Evolutionary conservation across 345 rosid species (phyloP).

Genomic region (Lepidium sativum): DNA sequence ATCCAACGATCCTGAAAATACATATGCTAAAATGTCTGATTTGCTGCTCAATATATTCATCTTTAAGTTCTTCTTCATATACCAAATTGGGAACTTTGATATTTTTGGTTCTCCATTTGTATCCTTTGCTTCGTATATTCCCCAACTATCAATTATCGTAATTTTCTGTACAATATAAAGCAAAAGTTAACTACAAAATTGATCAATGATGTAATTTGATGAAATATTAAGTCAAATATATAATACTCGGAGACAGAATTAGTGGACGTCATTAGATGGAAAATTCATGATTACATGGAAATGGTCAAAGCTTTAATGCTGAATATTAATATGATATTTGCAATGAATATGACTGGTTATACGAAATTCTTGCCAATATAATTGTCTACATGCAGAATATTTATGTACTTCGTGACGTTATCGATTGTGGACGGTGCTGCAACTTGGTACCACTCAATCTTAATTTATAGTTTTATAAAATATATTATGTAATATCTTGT

Average conservation of each 20-base stretch:
- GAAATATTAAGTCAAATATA: neutral
- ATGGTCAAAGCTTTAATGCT: slow-evolving; percentile 13
- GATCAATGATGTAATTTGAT: neutral
- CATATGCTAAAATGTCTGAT: slow-evolving; percentile 35
- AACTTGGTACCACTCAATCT: no score
- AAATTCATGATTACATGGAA: neutral
- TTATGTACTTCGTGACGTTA: slow-evolving; percentile 5
- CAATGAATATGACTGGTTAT: neutral
- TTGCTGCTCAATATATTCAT: slow-evolving; percentile 27
- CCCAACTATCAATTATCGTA: slow-evolving; percentile 34
- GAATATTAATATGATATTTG: neutral
- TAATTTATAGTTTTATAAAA: no score
- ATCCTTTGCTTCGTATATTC: slow-evolving; percentile 54
- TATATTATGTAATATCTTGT: no score
- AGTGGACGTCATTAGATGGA: neutral
- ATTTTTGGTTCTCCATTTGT: neutral
- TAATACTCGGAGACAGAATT: neutral
- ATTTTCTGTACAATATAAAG: slow-evolving; percentile 4
- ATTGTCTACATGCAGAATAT: slow-evolving; percentile 23
- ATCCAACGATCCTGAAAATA: slow-evolving; percentile 27
- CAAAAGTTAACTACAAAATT: neutral
- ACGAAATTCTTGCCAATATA: slow-evolving; percentile 11
- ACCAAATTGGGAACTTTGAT: slow-evolving; percentile 40
- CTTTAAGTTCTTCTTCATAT: slow-evolving; percentile 42
- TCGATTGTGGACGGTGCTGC: slow-evolving; percentile 10